Base-by-base conservation (phyloP, 208 protist genomes). In the Crithidia bombi region DNA sequence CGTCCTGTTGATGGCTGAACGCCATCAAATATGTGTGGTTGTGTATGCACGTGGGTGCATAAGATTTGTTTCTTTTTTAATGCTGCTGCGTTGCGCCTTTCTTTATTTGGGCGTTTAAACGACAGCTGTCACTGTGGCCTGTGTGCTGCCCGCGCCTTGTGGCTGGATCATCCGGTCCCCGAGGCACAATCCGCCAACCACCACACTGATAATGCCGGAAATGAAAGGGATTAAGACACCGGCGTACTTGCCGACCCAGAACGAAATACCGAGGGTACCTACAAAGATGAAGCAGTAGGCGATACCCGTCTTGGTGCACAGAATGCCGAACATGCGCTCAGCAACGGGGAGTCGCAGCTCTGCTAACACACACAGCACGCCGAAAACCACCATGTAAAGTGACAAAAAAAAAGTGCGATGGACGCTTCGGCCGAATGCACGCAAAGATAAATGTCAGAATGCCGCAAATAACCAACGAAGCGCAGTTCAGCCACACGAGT, bases 221-320 rank as follows among this genome's bases (percentile, higher is more conserved):
- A 83, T 75, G 65, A 86, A 86, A 3, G 81, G 81, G 12, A 86
- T 70, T 17, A 86, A 54, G 19, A 65, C 43, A 23, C 38, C 72
- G 3, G 72, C 68, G 30, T 50, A 59, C 36, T 28, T 59, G 50
- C 65, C 54, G 23, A 82, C 58, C 33, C 82, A 79, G 47, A 87
- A 79, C 2, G 73, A 81, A 51, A 87, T 70, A 57, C 82, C 82
- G 5, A 87, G 75, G 23, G 82, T 87, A 14, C 82, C 82, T 6
- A 67, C 78, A 55, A 87, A 87, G 46, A 81, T 65, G 23, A 87
- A 87, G 58, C 83, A 82, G 30, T 77, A 32, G 0, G 64, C 78
- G 30, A 79, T 28, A 11, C 82, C 82, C n/a, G 51, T 61, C 38
- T 77, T 66, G 23, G 73, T 71, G 61, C 66, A 72, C 9, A 79